Conservation (phyloP, 306 rosid genomes). For the Alnus rubra region DNA sequence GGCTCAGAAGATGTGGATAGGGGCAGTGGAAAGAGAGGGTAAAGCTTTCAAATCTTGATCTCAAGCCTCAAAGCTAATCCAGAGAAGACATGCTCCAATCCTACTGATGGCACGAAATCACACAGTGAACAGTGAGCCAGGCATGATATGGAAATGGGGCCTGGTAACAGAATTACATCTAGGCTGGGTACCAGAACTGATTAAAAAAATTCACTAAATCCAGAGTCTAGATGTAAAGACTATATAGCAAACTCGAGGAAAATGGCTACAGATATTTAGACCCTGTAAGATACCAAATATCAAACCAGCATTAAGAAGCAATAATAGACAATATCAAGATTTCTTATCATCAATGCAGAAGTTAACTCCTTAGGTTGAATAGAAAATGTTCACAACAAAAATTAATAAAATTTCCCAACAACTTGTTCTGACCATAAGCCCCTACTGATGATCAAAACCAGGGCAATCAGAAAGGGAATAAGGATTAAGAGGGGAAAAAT, state of each 20-base stretch:
- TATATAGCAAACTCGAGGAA: too few relatives aligned
- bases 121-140: background rate
- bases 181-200: background rate
- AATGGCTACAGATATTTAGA: too few relatives aligned
- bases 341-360: background rate
- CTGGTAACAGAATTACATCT: background rate
- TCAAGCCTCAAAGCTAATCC: background rate
- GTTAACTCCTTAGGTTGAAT: background rate
- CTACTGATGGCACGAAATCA: background rate
- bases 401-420: background rate
- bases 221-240: too few relatives aligned
- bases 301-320: background rate
- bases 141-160: background rate
- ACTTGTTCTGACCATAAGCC: background rate
- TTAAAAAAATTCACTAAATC: background rate
- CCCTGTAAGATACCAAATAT: background rate
- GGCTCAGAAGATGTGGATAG: background rate
- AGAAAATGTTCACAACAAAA: background rate
- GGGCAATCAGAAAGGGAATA: background rate
- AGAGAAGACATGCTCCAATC: constrained; percentile 3
- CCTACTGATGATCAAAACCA: background rate
- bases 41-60: background rate
- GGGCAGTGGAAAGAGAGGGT: background rate
- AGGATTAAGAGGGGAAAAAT: background rate
- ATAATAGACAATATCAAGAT: background rate